Evolutionary conservation across 2,329 filamentous ascomycete genomes (phyloP).

Genomic region (Aspergillus versicolor): DNA sequence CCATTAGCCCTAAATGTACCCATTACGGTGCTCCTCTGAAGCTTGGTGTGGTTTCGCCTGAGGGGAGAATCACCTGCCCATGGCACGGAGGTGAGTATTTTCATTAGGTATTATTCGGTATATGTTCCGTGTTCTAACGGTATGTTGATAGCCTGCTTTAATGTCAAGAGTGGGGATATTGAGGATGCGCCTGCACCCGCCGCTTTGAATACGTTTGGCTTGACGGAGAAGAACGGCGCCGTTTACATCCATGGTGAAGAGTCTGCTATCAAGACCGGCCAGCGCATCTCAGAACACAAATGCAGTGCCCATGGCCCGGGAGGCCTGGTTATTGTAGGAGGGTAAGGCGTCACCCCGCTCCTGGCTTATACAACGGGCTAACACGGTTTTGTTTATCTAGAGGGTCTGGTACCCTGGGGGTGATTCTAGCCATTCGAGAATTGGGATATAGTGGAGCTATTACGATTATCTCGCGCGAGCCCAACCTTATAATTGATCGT

Average conservation of each 20-base stretch:
- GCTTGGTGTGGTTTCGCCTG: slow-evolving; percentile 78
- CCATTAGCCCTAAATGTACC: slow-evolving; percentile 77
- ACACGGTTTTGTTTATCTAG: slow-evolving; percentile 36
- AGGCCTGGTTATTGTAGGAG: slow-evolving; percentile 79
- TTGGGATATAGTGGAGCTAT: slow-evolving; percentile 77
- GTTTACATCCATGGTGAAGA: slow-evolving; percentile 84
- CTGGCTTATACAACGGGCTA: background rate
- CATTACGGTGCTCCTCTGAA: slow-evolving; percentile 91
- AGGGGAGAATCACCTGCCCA: slow-evolving; percentile 84
- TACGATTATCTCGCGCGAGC: slow-evolving; percentile 80
- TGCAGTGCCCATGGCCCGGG: slow-evolving; percentile 59
- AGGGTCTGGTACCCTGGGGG: slow-evolving; percentile 79
- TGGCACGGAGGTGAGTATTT: slow-evolving; percentile 81
- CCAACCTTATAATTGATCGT: slow-evolving; percentile 84
- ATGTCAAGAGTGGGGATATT: slow-evolving; percentile 82
- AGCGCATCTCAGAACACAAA: slow-evolving; percentile 71
- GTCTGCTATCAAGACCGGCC: slow-evolving; percentile 71
- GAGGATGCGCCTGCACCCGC: slow-evolving; percentile 93
- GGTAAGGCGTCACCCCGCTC: slow-evolving; percentile 39
- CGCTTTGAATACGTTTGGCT: slow-evolving; percentile 76
- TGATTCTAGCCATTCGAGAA: slow-evolving; percentile 78
- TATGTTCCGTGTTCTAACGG: background rate
- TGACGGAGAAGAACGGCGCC: slow-evolving; percentile 75
- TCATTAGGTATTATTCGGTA: background rate
- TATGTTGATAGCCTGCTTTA: slow-evolving; percentile 76